Evolutionary conservation across 345 rosid species (phyloP), one percentile per base, ranked within the genome.

Genomic region (Gynandropsis gynandra): DNA sequence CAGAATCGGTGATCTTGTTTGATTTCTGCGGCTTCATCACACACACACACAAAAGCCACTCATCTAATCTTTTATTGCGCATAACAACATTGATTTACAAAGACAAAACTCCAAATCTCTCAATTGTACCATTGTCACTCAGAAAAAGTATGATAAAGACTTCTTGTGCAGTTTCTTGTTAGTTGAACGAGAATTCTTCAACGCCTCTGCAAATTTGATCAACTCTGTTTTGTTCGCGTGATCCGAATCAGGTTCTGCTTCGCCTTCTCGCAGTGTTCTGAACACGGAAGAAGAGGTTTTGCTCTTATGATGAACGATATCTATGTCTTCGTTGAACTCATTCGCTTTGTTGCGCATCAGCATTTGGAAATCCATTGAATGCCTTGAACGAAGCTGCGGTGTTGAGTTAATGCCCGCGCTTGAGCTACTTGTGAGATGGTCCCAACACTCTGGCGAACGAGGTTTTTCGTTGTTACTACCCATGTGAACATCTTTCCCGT

Each of bases 141-240:
- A 65, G 54, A 65, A 65, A 11, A n/a, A 52, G 52, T 17, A 68
- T 1, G 87, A 81, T 14, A 66, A 70, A 5, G 84, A 61, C 54
- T 71, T 89, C 69, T 70, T 74, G 33, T 54, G 76, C 11, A 14
- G 10, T 66, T 20, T 63, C 54, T 20, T 64, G 35, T 19, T 34
- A 8, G 56, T 17, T 1, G 73, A 19, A n/a, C 65, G 73, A 4
- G 83, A 54, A 36, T 61, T 72, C 61, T 60, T 79, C 33, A 90
- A 65, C 20, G 53, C 95, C 46, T 72, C 75, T 0, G 98, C 95
- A 12, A 56, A 80, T 59, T 87, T 90, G 21, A 50, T 36, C 72
- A 90, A 42, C 46, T 87, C 84, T 1, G 68, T 68, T 67, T 71
- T 80, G 63, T 32, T 17, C 4, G 27, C 10, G 8, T 35, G n/a